Evolutionary conservation across 805 yeast species (phyloP).

Genomic region (Candida succiphila): DNA sequence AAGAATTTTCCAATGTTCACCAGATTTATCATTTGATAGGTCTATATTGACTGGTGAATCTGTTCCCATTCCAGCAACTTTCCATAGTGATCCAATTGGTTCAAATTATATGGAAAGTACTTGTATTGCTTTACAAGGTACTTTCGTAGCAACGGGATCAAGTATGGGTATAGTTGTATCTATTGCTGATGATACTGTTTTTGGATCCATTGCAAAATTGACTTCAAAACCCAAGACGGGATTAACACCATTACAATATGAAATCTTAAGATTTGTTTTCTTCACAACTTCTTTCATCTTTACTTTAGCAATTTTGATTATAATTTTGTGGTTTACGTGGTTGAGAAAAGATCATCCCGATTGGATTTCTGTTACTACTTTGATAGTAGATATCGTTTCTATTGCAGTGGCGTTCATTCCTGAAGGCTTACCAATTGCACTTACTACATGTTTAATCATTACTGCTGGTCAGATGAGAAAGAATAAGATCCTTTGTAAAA

Average conservation of each 20-base stretch:
- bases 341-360: conserved; percentile 25
- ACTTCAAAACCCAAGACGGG: conserved; percentile 29
- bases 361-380: conserved; percentile 30
- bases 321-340: conserved; percentile 36
- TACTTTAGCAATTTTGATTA: conserved; percentile 19
- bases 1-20: conserved; percentile 26
- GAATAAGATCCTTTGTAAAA: conserved; percentile 33
- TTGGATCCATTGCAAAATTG: conserved; percentile 31
- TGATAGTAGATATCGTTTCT: conserved; percentile 34
- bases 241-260: conserved; percentile 31
- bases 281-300: conserved; percentile 7
- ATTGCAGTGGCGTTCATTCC: conserved; percentile 41
- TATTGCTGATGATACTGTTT: conserved; percentile 34
- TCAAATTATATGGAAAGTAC: conserved; percentile 32
- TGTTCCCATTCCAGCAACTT: not conserved
- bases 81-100: conserved; percentile 23
- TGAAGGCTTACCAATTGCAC: conserved; percentile 42
- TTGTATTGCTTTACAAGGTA: conserved; percentile 37
- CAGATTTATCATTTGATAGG: conserved; percentile 33
- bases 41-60: conserved; percentile 42
- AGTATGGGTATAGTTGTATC: conserved; percentile 34
- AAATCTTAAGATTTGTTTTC: conserved; percentile 15
- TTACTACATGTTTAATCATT: conserved; percentile 37
- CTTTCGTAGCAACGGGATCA: conserved; percentile 22
- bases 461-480: conserved; percentile 37